Conservation (phyloP, 2,329 filamentous ascomycete species). For the Pseudogymnoascus sp. region DNA sequence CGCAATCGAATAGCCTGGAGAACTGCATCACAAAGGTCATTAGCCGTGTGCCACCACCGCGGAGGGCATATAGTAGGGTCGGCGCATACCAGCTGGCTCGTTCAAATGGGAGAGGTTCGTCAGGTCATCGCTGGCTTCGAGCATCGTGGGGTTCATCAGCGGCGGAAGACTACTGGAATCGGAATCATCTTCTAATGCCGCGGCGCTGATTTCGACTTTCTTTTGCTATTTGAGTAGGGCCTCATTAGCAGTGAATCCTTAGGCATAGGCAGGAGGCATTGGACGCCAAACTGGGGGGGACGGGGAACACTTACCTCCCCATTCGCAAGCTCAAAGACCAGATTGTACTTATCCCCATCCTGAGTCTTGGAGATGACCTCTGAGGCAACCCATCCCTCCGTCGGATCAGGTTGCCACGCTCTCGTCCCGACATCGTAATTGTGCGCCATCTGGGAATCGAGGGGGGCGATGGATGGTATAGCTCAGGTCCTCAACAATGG, state of each 20-base stretch:
- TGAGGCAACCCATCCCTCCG: constrained; percentile 95
- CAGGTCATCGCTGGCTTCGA: constrained; percentile 96
- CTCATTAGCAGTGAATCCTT: constrained; percentile 21
- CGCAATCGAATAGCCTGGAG: constrained; percentile 94
- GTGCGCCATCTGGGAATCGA: constrained; percentile 61
- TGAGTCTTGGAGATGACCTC: constrained; percentile 81
- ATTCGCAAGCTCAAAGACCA: constrained; percentile 85
- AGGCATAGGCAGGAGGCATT: constrained; percentile 15
- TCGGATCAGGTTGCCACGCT: constrained; percentile 95
- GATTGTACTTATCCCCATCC: constrained; percentile 75
- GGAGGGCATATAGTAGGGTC: neutral
- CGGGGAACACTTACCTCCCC: constrained; percentile 60
- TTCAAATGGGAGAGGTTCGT: constrained; percentile 97
- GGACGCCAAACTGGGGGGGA: neutral
- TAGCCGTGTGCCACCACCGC: constrained; percentile 12
- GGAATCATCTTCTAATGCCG: constrained; percentile 67
- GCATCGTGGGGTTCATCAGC: constrained; percentile 95
- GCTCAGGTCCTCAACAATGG: neutral
- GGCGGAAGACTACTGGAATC: constrained; percentile 69
- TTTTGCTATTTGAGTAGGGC: constrained; percentile 51
- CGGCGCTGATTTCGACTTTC: constrained; percentile 65
- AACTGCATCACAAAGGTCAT: constrained; percentile 44
- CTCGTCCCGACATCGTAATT: constrained; percentile 93
- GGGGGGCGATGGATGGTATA: constrained; percentile 10
- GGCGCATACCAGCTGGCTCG: constrained; percentile 77